Conservation (phyloP, 805 yeast genomes). For the Lachancea fermentati region DNA sequence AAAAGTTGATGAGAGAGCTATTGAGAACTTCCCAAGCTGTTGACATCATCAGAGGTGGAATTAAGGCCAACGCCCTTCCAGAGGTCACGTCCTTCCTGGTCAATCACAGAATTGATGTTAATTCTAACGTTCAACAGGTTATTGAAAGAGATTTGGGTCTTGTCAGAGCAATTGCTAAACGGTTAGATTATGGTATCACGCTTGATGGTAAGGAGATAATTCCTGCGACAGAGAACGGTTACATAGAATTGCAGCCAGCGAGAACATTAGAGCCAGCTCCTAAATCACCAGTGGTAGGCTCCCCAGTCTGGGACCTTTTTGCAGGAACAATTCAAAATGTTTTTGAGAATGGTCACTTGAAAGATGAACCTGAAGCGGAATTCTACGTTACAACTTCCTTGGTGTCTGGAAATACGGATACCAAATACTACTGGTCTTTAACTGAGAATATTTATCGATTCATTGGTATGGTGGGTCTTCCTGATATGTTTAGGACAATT, state of each 20-base stretch:
- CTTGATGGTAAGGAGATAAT: slow-evolving; percentile 19
- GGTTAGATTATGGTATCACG: slow-evolving; percentile 43
- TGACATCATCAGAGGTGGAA: slow-evolving; percentile 65
- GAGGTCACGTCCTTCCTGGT: slow-evolving; percentile 48
- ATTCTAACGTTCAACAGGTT: slow-evolving; percentile 43
- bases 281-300: slow-evolving; percentile 31
- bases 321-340: slow-evolving; percentile 52
- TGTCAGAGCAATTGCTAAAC: slow-evolving; percentile 39
- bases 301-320: slow-evolving; percentile 36
- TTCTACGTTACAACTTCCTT: slow-evolving; percentile 41
- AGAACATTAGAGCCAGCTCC: slow-evolving; percentile 31
- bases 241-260: slow-evolving; percentile 18
- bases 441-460: slow-evolving; percentile 50
- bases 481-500: slow-evolving; percentile 27
- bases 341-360: slow-evolving; percentile 44
- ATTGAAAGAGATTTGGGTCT: slow-evolving; percentile 34
- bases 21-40: slow-evolving; percentile 62
- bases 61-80: slow-evolving; percentile 71
- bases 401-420: slow-evolving; percentile 58
- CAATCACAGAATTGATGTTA: slow-evolving; percentile 62
- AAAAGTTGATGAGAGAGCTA: slow-evolving; percentile 31
- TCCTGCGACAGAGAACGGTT: slow-evolving; percentile 26
- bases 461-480: slow-evolving; percentile 19
- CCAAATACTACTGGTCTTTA: slow-evolving; percentile 51
- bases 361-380: slow-evolving; percentile 15